Evolutionary conservation across 2,329 filamentous ascomycete species (phyloP).

Genomic region (Penicillium sp.): DNA sequence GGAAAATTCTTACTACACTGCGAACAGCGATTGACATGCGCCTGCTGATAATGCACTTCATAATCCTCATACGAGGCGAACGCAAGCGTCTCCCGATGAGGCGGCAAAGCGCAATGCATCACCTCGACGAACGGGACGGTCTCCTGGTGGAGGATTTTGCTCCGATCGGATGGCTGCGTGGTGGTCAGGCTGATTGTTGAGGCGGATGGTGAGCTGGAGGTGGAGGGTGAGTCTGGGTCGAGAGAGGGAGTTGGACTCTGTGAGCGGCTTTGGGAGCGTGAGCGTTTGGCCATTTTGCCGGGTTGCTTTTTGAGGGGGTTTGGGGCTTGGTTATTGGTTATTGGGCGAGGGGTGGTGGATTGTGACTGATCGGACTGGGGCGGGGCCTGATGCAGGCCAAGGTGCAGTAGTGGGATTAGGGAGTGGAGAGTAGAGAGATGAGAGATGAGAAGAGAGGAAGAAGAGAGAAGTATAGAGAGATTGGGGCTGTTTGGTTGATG

Average conservation of each 20-base stretch:
- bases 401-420: constrained; percentile 3
- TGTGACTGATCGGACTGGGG: constrained; percentile 30
- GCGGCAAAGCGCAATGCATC: constrained; percentile 83
- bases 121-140: constrained; percentile 46
- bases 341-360: background rate
- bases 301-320: constrained; percentile 5
- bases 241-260: constrained; percentile 45
- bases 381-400: constrained; percentile 23
- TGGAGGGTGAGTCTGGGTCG: constrained; percentile 32
- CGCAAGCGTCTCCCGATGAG: constrained; percentile 71
- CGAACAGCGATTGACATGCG: constrained; percentile 82
- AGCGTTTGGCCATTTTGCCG: constrained; percentile 64
- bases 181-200: constrained; percentile 14
- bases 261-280: constrained; percentile 61
- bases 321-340: background rate
- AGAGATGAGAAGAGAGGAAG: background rate
- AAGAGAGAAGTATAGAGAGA: background rate
- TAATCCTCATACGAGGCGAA: constrained; percentile 82
- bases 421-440: background rate
- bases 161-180: constrained; percentile 30
- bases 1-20: constrained; percentile 90
- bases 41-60: constrained; percentile 81
- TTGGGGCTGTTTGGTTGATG: background rate
- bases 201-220: constrained; percentile 30
- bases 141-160: constrained; percentile 69